These are phyloP conservation scores for Narthecium ossifragum DNA, from an alignment of 106 monocot species.

Conservation along the genomic window DNA sequence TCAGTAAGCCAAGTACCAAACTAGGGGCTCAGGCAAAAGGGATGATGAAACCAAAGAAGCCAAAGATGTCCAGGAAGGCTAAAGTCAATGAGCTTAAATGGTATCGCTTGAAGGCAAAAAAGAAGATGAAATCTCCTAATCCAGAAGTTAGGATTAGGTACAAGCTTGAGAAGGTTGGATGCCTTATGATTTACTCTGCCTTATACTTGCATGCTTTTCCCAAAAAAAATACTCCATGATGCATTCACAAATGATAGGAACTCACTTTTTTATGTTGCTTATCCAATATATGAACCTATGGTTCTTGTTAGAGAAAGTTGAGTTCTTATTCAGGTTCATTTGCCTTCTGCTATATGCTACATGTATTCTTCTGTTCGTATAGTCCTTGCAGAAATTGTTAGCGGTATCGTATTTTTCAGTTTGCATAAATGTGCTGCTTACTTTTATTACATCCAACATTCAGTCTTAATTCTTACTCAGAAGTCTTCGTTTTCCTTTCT, in stretches of 20 bases:
- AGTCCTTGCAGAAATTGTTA: no score
- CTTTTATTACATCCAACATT: no score
- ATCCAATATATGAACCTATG: background rate
- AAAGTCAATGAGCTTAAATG: constrained; percentile 80
- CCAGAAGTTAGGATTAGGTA: constrained; percentile 93
- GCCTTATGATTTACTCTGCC: background rate
- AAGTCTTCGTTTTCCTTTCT: background rate
- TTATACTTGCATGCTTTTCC: background rate
- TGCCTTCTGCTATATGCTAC: no score
- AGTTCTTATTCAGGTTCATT: no score
- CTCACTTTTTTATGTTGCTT: background rate
- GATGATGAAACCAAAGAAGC: constrained; percentile 17
- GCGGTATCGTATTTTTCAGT: no score
- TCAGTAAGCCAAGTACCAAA: constrained; percentile 27
- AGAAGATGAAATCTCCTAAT: constrained; percentile 91
- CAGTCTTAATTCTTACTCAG: no score
- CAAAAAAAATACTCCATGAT: background rate
- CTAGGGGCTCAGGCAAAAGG: constrained; percentile 16
- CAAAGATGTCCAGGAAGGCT: constrained; percentile 68
- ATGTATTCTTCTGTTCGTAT: no score
- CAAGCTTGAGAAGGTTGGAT: constrained; percentile 75
- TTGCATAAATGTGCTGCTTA: no score
- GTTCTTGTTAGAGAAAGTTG: background rate
- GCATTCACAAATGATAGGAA: background rate
- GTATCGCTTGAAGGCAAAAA: constrained; percentile 86